These are phyloP conservation scores for Trichothecium roseum DNA, from an alignment of 2,329 filamentous ascomycete species.

Conservation along the genomic window DNA sequence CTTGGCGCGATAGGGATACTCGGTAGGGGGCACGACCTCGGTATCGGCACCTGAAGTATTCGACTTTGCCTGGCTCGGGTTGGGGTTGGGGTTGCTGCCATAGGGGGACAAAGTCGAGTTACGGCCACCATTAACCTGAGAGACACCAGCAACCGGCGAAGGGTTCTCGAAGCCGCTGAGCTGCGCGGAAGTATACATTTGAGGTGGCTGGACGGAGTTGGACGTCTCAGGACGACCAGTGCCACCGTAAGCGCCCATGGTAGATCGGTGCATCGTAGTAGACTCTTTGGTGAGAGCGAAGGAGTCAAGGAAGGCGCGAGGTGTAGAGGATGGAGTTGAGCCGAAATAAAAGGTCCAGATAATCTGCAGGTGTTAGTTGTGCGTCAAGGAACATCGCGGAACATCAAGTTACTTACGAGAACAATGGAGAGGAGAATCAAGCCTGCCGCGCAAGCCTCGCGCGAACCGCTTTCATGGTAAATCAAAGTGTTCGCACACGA, in stretches of 20 bases:
- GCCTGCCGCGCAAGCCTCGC: slow-evolving; percentile 81
- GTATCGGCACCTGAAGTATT: slow-evolving; percentile 34
- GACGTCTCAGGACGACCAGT: slow-evolving; percentile 73
- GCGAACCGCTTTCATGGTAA: slow-evolving; percentile 61
- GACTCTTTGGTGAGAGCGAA: slow-evolving; percentile 89
- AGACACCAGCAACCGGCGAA: slow-evolving; percentile 67
- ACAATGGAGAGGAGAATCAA: slow-evolving; percentile 93
- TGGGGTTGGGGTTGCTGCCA: slow-evolving; percentile 8
- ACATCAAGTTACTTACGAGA: slow-evolving; percentile 48
- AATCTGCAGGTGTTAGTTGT: slow-evolving; percentile 63
- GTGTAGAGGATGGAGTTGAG: slow-evolving; percentile 75
- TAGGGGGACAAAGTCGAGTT: slow-evolving; percentile 32
- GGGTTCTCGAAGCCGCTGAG: slow-evolving; percentile 95
- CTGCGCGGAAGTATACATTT: slow-evolving; percentile 96
- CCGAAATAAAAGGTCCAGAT: slow-evolving; percentile 99
- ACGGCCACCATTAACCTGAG: slow-evolving; percentile 37
- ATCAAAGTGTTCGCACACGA: slow-evolving; percentile 76
- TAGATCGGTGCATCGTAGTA: slow-evolving; percentile 53
- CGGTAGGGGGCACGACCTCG: slow-evolving; percentile 65
- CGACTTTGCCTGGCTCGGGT: slow-evolving; percentile 20
- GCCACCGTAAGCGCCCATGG: slow-evolving; percentile 66
- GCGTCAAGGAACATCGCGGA: too few species aligned
- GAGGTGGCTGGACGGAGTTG: slow-evolving; percentile 66
- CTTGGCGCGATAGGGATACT: slow-evolving; percentile 96
- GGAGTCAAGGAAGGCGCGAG: slow-evolving; percentile 87